These are phyloP conservation scores for Martensiomyces pterosporus DNA, from an alignment of 192 early-diverging fungal species.

Conservation along the genomic window DNA sequence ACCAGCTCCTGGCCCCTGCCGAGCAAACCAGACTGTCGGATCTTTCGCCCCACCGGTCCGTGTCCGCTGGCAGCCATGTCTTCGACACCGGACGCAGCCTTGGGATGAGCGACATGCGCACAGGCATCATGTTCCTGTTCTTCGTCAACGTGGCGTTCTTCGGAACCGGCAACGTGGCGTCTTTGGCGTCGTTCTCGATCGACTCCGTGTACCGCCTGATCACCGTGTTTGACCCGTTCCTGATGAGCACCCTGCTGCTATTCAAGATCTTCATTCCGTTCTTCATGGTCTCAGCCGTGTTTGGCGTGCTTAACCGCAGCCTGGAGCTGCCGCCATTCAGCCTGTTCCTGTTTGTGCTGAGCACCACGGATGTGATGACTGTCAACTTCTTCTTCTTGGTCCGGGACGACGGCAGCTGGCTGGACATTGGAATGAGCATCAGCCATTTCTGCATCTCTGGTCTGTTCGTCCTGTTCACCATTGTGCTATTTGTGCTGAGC, in stretches of 20 bases:
- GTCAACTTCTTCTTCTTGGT: conserved; percentile 97
- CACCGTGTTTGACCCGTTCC: conserved; percentile 86
- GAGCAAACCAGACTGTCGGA: conserved; percentile 34
- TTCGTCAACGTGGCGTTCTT: conserved; percentile 94
- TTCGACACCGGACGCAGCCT: conserved; percentile 39
- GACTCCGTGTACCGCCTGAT: conserved; percentile 86
- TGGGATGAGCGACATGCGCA: conserved; percentile 55
- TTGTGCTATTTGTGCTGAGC: conserved; percentile 77
- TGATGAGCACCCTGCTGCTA: conserved; percentile 81
- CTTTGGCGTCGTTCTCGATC: conserved; percentile 78
- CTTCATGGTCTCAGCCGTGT: conserved; percentile 80
- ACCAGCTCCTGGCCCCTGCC: conserved; percentile 27
- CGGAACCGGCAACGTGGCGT: conserved; percentile 94
- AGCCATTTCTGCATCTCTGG: conserved; percentile 92
- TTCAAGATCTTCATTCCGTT: conserved; percentile 93
- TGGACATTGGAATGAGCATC: conserved; percentile 96
- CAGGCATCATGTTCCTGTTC: conserved; percentile 74
- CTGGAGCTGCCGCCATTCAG: conserved; percentile 81
- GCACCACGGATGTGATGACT: conserved; percentile 89
- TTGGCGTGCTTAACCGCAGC: conserved; percentile 71
- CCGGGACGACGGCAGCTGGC: conserved; percentile 85
- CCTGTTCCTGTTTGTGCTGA: conserved; percentile 80
- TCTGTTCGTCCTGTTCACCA: conserved; percentile 90
- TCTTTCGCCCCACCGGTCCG: conserved; percentile 8
- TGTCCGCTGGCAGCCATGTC: neutral